Percentiles rank a stretch among this genome's conserved stretches.
Evolutionary conservation across 2,329 filamentous ascomycete genomes (phyloP).

Genomic region (Myriosclerotinia scirpicola): DNA sequence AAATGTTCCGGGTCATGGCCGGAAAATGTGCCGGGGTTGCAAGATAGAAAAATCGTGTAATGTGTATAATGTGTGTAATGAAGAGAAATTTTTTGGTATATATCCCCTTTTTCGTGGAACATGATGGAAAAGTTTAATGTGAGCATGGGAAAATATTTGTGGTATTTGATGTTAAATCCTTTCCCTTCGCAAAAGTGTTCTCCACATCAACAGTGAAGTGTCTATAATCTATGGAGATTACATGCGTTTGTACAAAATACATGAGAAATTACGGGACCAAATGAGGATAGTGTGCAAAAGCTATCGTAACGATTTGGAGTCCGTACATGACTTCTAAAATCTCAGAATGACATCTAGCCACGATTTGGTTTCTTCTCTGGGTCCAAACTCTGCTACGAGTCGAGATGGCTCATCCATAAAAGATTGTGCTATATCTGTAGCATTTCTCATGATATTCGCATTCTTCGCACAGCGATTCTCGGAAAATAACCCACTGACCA

Average conservation of each 20-base stretch:
- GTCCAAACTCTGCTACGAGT: slow-evolving; percentile 17
- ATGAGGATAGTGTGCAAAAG: neutral
- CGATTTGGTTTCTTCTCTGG: neutral
- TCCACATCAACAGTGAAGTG: no score
- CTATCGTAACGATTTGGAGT: neutral
- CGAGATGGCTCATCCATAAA: slow-evolving; percentile 20
- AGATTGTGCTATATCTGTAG: neutral
- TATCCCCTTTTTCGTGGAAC: no score
- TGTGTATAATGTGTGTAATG: no score
- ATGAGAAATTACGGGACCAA: neutral
- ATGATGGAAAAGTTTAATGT: no score
- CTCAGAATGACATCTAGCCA: neutral
- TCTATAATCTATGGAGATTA: neutral
- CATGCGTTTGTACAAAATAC: neutral
- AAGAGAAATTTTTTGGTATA: no score
- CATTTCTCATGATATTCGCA: neutral
- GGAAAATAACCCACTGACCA: neutral
- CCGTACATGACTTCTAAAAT: neutral
- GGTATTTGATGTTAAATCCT: neutral
- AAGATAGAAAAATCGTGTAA: no score
- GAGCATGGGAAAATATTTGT: no score
- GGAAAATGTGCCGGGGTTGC: no score
- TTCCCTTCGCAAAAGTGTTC: neutral
- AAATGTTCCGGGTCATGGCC: no score
- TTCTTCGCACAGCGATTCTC: neutral